phyloP scores from a whole-genome alignment of 129 eudicot genomes.

The Artemisia annua region DNA sequence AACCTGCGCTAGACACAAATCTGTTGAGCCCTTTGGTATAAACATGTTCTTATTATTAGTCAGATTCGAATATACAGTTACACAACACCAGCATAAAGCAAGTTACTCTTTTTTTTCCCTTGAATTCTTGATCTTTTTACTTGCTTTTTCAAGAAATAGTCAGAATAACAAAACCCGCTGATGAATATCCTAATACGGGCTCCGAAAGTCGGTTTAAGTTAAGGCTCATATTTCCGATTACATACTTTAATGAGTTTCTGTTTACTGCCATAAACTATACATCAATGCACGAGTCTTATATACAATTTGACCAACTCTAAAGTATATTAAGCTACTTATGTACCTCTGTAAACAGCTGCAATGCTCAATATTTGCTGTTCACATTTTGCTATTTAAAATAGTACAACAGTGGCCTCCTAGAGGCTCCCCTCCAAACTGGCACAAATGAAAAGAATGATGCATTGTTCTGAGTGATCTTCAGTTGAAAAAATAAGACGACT shows the following conservation, averaged over 20 bases:
- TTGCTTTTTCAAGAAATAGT: too few species aligned
- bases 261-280: slow-evolving; percentile 26
- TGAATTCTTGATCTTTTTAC: too few species aligned
- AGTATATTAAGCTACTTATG: slow-evolving; percentile 1
- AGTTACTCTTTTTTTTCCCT: too few species aligned
- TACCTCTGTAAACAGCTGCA: slow-evolving; percentile 9
- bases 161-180: too few species aligned
- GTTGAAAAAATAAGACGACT: slow-evolving; percentile 90
- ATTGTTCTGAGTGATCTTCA: slow-evolving; percentile 22
- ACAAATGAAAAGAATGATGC: slow-evolving; percentile 18
- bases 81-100: too few species aligned
- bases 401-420: slow-evolving; percentile 21
- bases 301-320: slow-evolving; percentile 21
- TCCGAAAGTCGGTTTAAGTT: not conserved
- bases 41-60: too few species aligned
- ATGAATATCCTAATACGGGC: not conserved
- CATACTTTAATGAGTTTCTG: not conserved
- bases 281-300: slow-evolving; percentile 5
- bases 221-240: not conserved
- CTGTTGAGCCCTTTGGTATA: too few species aligned
- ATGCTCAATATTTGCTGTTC: slow-evolving; percentile 17
- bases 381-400: not conserved
- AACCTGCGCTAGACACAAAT: too few species aligned
- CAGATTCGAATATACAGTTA: too few species aligned
- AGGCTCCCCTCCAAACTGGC: slow-evolving; percentile 1